phyloP scores from a whole-genome alignment of 2,329 filamentous ascomycete species.

The Neocatenulostroma microsporum region DNA sequence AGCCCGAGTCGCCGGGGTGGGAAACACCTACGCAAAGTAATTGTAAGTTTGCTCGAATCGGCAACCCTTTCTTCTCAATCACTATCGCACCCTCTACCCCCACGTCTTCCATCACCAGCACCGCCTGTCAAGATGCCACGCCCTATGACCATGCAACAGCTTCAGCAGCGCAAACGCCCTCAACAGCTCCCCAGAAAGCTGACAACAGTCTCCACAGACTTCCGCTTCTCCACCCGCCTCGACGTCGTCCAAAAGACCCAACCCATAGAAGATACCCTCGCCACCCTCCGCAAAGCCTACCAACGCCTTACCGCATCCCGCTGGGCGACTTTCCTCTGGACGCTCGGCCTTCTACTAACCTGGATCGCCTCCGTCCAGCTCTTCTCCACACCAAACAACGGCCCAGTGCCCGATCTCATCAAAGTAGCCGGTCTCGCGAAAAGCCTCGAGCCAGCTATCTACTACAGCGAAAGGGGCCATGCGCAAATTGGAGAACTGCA shows the following conservation, averaged over 20 bases:
- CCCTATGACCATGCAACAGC: no score
- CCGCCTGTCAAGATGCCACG: no score
- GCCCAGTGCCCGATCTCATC: slow-evolving; percentile 72
- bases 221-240: slow-evolving; percentile 77
- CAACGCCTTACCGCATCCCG: slow-evolving; percentile 60
- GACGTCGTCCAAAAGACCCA: slow-evolving; percentile 83
- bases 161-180: not conserved
- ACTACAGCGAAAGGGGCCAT: slow-evolving; percentile 85
- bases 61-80: no score
- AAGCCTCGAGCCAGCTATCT: slow-evolving; percentile 88
- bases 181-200: slow-evolving; percentile 6
- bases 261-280: slow-evolving; percentile 67
- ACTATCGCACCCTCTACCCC: no score
- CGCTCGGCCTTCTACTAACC: slow-evolving; percentile 56
- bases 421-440: slow-evolving; percentile 85
- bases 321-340: slow-evolving; percentile 56
- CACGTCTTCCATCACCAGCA: no score
- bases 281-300: slow-evolving; percentile 54
- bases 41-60: slow-evolving; percentile 25
- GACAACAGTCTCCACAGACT: slow-evolving; percentile 49
- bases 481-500: slow-evolving; percentile 80
- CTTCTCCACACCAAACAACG: slow-evolving; percentile 58
- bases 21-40: slow-evolving; percentile 28
- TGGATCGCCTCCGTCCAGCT: slow-evolving; percentile 58
- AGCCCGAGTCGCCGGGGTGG: slow-evolving; percentile 15